phyloP scores from a whole-genome alignment of 2,329 filamentous ascomycete species.

The Ilyonectria sp. region DNA sequence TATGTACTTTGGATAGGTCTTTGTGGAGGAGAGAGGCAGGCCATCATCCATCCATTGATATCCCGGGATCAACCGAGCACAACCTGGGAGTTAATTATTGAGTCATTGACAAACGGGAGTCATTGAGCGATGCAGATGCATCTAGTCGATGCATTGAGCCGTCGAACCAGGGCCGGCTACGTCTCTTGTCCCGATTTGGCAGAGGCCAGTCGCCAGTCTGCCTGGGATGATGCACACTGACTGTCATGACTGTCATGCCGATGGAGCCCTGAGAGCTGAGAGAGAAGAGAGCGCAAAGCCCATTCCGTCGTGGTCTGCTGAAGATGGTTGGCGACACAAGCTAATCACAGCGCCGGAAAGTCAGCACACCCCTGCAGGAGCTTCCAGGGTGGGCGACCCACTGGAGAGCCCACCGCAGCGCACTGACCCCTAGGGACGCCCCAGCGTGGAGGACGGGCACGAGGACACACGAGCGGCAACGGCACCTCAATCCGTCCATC shows the following conservation, averaged over 20 bases:
- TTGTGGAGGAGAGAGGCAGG: neutral
- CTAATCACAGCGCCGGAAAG: conserved; percentile 28
- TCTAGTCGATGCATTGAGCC: neutral
- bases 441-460: neutral
- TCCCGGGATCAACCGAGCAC: conserved; percentile 23
- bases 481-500: neutral
- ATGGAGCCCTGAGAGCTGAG: neutral
- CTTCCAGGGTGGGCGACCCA: conserved; percentile 17
- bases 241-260: neutral
- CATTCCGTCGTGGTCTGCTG: neutral
- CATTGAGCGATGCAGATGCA: neutral
- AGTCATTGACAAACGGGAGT: conserved; percentile 4
- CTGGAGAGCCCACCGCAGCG: conserved; percentile 14
- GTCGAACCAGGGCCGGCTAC: neutral
- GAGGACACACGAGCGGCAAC: neutral
- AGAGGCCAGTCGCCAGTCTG: neutral
- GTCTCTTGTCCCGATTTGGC: neutral
- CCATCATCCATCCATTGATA: neutral
- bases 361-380: conserved; percentile 16
- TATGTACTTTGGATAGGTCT: neutral
- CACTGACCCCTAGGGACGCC: conserved; percentile 22
- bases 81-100: no score
- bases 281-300: neutral
- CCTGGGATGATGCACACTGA: neutral
- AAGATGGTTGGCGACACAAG: conserved; percentile 21